Conservation (phyloP, 768 basidiomycete species). For the Lactifluus echinatus region DNA sequence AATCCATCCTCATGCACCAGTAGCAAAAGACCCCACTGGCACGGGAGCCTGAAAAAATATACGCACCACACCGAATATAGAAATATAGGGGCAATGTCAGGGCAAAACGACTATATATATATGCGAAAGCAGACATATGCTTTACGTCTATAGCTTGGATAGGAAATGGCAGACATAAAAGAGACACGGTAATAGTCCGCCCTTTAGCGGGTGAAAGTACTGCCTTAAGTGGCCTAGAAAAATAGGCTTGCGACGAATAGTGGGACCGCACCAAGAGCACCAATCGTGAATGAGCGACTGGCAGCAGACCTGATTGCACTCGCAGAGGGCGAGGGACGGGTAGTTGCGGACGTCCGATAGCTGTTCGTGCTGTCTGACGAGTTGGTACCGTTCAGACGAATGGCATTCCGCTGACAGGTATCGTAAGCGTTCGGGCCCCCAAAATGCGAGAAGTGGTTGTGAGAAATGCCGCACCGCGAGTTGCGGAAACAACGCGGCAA, state of each 20-base stretch:
- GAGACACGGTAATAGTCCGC: background rate
- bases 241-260: constrained; percentile 12
- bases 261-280: constrained; percentile 6
- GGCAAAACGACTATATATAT: background rate
- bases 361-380: constrained; percentile 6
- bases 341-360: constrained; percentile 12
- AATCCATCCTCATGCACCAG: background rate
- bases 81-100: background rate
- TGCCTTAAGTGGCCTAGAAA: background rate
- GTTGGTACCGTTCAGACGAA: constrained; percentile 46
- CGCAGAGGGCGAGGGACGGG: background rate
- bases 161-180: background rate
- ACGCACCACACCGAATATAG: background rate
- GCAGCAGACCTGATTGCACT: constrained; percentile 4
- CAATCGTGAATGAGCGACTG: background rate
- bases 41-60: background rate
- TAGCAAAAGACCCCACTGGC: background rate
- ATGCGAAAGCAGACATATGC: background rate
- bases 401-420: constrained; percentile 43
- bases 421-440: background rate
- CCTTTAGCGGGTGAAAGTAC: background rate
- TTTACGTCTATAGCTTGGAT: background rate
- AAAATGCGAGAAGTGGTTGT: background rate
- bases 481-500: constrained; percentile 4
- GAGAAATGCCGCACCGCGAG: constrained; percentile 5